Base-by-base conservation (phyloP, 2,329 filamentous ascomycete genomes). In the Xylaria sp. region DNA sequence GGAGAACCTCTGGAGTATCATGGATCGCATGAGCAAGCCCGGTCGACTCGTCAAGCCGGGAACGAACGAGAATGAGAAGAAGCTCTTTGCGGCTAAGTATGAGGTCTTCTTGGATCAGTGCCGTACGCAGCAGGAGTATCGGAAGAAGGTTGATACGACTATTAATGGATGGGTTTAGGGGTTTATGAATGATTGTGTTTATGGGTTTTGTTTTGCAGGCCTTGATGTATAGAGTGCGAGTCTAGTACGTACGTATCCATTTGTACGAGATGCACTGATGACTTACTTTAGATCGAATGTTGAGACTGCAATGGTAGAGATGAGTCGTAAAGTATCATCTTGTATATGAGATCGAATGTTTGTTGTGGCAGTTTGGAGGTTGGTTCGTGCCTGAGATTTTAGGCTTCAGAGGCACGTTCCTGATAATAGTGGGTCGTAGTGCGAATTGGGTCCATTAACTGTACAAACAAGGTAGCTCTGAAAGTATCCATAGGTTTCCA, bases 11-110 rank as follows among this genome's bases (percentile, higher is more conserved):
- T 99, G 94, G 94, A 84, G 86, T 67, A 97, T 99, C 72, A 99
- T 99, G 94, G 91, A 96, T 74, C 85, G 92, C 59, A 94, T 97
- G 88, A 96, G 90, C 78, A 96, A 97, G 80, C 89, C 91, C 7
- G 94, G 93, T 37, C 90, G 88, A 69, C 84, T 92, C 53, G 88
- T 97, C 1, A 81, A 87, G 73, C 92, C 93, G 0, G 86, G 86
- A 19, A 83, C 80, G 56, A 84, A 95, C 71, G 76, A 78, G 60
- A 82, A 83, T 9, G 88, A 96, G 79, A 92, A 89, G 80, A 85
- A 84, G 71, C 76, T 99, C 66, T 78, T 99, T 55, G 81, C 89
- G 68, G 88, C 88, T 63, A 99, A 99, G 80, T 99, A 97, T 72
- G 87, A 91, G 70, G 85, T 99, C n/a, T 97, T 97, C 79, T 76